These are phyloP conservation scores for Aspergillus sp. DNA, from an alignment of 2,329 filamentous ascomycete genomes.

Conservation along the genomic window DNA sequence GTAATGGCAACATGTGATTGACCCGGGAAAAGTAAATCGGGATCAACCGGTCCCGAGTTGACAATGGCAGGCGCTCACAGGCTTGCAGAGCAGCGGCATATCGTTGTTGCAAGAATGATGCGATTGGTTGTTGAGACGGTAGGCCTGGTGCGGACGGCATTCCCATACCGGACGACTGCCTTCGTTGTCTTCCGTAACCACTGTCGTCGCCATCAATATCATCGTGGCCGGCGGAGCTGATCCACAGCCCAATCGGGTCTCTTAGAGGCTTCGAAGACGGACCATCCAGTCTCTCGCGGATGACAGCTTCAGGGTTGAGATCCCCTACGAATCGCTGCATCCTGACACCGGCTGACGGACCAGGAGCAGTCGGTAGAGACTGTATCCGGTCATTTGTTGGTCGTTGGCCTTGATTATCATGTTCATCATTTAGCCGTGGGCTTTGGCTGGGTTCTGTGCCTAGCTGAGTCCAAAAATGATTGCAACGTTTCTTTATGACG, in stretches of 20 bases:
- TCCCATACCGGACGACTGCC: background rate
- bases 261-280: constrained; percentile 17
- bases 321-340: constrained; percentile 35
- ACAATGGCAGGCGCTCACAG: constrained; percentile 24
- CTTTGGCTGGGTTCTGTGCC: constrained; percentile 3
- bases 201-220: constrained; percentile 1
- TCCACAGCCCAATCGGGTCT: constrained; percentile 28
- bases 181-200: background rate
- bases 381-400: background rate
- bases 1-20: constrained; percentile 32
- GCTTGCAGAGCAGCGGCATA: constrained; percentile 20
- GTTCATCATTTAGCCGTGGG: background rate
- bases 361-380: constrained; percentile 2
- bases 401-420: background rate
- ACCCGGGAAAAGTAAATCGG: constrained; percentile 32
- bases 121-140: constrained; percentile 1
- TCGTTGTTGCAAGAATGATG: constrained; percentile 17
- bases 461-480: constrained; percentile 15
- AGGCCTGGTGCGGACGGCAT: background rate
- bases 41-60: constrained; percentile 26
- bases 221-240: constrained; percentile 15
- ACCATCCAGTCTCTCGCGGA: constrained; percentile 26
- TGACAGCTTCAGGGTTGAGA: constrained; percentile 35
- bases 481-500: constrained; percentile 25
- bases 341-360: constrained; percentile 6